phyloP scores from a whole-genome alignment of 352 stramenopile species.

The Blastocystis sp. region DNA sequence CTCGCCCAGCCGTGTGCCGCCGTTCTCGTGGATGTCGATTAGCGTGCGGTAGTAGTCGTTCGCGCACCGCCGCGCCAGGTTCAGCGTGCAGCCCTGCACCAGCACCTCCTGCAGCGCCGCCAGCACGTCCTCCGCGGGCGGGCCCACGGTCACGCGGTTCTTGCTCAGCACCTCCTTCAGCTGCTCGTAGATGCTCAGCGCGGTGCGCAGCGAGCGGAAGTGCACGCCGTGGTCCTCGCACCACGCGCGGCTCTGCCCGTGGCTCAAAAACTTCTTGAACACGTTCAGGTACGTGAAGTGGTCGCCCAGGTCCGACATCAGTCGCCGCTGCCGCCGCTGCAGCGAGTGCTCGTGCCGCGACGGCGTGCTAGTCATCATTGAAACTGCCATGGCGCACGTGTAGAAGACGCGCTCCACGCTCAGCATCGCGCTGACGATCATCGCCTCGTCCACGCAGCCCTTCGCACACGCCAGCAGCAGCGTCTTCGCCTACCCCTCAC shows the following conservation, averaged over 20 bases:
- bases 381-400: not conserved
- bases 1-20: constrained; percentile 47
- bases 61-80: constrained; percentile 26
- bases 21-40: constrained; percentile 65
- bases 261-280: constrained; percentile 66
- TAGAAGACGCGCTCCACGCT: constrained; percentile 80
- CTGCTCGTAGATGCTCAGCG: constrained; percentile 69
- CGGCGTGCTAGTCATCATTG: not conserved
- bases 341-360: constrained; percentile 63
- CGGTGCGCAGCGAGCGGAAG: constrained; percentile 68
- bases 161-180: constrained; percentile 68
- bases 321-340: constrained; percentile 72
- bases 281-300: constrained; percentile 72
- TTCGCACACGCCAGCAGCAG: constrained; percentile 77
- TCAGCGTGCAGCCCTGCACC: constrained; percentile 35
- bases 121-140: not conserved
- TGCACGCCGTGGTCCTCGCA: constrained; percentile 71
- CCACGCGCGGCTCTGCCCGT: constrained; percentile 56
- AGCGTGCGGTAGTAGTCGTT: constrained; percentile 61
- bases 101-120: constrained; percentile 24
- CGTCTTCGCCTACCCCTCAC: constrained; percentile 74
- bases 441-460: constrained; percentile 77
- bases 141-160: not conserved
- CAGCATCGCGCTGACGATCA: constrained; percentile 80
- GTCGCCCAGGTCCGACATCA: constrained; percentile 72